Evolutionary conservation across 2,329 filamentous ascomycete genomes (phyloP), one percentile per base, ranked within the genome.

Genomic region (Fusarium abutilonis): DNA sequence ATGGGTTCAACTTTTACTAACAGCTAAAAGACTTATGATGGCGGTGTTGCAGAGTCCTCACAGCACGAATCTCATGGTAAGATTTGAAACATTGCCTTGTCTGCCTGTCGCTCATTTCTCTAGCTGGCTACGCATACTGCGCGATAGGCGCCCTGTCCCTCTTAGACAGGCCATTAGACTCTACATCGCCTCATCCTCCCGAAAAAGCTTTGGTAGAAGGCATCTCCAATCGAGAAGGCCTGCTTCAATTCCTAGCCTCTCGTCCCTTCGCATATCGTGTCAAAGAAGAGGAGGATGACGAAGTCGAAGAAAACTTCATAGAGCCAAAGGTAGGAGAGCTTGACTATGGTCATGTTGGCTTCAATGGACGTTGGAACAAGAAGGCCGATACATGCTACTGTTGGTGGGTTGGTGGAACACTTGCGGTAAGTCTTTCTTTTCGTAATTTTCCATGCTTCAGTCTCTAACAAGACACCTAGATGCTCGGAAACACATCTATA

Each of bases 381-480:
- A 83, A 89, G 43, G 90, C 91, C 9, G 95, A 99, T 76, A 98
- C 95, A 1, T 99, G 95, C 77, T 99, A 99, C 75, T 89, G 87
- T 19, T 99, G 94, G 82, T 99, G 95, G 95, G 92, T 91, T 1
- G 83, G 84, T 4, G 92, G 86, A 2, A 86, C 92, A 1, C 72
- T 86, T 1, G 68, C 72, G 48, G 79, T 83, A 70, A 60, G 75
- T 46, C 15, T 8, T n/a, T 8, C n/a, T 8, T 8, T 10, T 29
- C 2, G n/a, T 3, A 6, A 1, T 14, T 15, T 4, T 28, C 4
- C 6, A 13, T 2, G 52, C 14, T 17, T 6, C 15, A 3, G 10
- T 9, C 28, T 3, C 43, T 68, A n/a, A 66, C 31, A 15, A n/a
- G 0, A 8, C 19, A n/a, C 36, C 3, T 60, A 89, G 80, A 85